Conservation (phyloP, 306 rosid species). For the Oxytropis ochrocephala region DNA sequence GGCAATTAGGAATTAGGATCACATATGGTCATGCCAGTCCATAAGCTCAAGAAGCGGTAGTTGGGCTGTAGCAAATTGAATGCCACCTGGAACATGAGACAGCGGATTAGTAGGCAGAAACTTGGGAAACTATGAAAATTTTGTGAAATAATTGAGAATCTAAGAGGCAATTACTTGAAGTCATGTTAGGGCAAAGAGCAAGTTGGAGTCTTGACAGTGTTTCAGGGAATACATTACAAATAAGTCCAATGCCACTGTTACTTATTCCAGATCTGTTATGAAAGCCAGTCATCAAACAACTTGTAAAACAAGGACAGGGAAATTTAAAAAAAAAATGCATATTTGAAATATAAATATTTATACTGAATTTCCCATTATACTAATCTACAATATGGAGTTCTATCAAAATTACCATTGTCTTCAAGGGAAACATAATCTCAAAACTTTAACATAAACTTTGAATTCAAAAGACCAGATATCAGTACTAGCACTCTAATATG, state of each 20-base stretch:
- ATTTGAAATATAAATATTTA: neutral
- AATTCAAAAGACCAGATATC: too few species aligned
- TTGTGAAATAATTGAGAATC: neutral
- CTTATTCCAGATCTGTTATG: constrained; percentile 77
- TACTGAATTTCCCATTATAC: neutral
- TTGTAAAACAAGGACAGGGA: neutral
- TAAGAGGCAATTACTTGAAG: constrained; percentile 66
- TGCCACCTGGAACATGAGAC: constrained; percentile 61
- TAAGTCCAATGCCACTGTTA: constrained; percentile 91
- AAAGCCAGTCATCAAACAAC: constrained; percentile 17
- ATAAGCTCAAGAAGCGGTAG: constrained; percentile 82
- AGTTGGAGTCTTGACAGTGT: constrained; percentile 78
- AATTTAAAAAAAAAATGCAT: neutral
- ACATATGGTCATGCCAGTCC: constrained; percentile 95
- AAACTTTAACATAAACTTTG: neutral
- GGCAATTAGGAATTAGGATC: constrained; percentile 60
- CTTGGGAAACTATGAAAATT: neutral
- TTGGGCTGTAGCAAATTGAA: constrained; percentile 91
- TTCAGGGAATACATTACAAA: constrained; percentile 82
- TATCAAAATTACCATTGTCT: neutral
- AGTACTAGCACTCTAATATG: too few species aligned
- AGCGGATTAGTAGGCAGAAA: constrained; percentile 17
- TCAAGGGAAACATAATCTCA: neutral
- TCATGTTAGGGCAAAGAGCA: constrained; percentile 92
- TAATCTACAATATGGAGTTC: neutral